Evolutionary conservation across 371 early-diverging fungal species (phyloP).

Genomic region (Rhizopus sp.): DNA sequence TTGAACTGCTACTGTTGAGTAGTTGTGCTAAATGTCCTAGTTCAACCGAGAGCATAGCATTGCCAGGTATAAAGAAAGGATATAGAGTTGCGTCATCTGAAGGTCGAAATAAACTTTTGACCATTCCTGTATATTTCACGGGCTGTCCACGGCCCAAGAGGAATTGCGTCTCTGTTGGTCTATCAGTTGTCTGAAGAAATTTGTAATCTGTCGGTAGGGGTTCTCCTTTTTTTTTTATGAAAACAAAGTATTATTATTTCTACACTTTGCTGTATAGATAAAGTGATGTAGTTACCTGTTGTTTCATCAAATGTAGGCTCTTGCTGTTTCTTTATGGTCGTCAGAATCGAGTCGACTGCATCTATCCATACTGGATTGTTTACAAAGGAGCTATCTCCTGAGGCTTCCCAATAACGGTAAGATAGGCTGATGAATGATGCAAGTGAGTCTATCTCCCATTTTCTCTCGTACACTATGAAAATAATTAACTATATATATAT

Average conservation of each 20-base stretch:
- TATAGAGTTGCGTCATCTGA: slow-evolving; percentile 67
- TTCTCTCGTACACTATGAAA: slow-evolving; percentile 38
- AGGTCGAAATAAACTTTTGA: slow-evolving; percentile 63
- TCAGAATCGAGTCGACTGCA: slow-evolving; percentile 36
- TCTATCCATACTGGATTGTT: slow-evolving; percentile 35
- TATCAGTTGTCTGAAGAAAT: slow-evolving; percentile 36
- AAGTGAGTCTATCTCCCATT: slow-evolving; percentile 60
- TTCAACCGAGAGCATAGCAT: slow-evolving; percentile 68
- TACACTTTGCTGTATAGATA: neutral
- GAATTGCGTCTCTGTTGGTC: slow-evolving; percentile 63
- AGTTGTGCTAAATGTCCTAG: slow-evolving; percentile 40
- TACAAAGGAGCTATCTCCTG: slow-evolving; percentile 42
- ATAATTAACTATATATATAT: neutral
- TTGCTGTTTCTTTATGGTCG: slow-evolving; percentile 36
- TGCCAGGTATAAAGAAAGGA: slow-evolving; percentile 69
- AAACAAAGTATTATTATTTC: neutral
- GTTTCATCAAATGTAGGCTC: slow-evolving; percentile 40
- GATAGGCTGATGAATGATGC: slow-evolving; percentile 56
- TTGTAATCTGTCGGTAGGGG: slow-evolving; percentile 22
- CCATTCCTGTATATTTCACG: slow-evolving; percentile 59
- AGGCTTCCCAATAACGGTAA: slow-evolving; percentile 43
- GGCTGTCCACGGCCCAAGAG: slow-evolving; percentile 57
- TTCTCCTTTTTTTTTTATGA: slow-evolving; percentile 22
- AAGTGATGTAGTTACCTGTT: slow-evolving; percentile 24
- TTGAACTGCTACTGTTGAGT: slow-evolving; percentile 7